These are phyloP conservation scores for Ophiocordyceps sinensis DNA, from an alignment of 2,329 filamentous ascomycete genomes.

Conservation along the genomic window DNA sequence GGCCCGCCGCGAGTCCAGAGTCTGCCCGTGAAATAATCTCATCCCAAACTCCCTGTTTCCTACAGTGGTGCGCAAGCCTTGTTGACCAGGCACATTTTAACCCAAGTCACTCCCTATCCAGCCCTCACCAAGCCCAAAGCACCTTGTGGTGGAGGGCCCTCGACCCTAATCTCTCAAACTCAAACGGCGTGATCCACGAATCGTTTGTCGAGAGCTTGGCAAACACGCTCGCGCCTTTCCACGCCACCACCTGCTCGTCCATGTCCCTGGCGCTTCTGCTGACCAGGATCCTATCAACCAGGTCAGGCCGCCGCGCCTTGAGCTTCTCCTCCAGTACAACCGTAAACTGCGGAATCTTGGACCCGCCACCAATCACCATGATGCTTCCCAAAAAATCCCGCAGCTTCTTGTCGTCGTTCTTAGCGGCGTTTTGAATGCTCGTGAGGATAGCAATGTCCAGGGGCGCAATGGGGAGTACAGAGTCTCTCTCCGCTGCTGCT, in stretches of 20 bases:
- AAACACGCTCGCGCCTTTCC: constrained; percentile 97
- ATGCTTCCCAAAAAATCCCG: constrained; percentile 81
- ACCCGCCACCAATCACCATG: constrained; percentile 79
- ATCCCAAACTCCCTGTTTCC: no score
- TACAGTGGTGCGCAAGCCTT: no score
- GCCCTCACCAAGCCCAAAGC: constrained; percentile 41
- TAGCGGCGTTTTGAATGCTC: constrained; percentile 74
- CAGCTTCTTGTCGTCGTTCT: constrained; percentile 82
- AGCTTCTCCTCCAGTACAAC: constrained; percentile 73
- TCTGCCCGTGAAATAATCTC: no score
- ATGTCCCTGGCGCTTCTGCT: constrained; percentile 73
- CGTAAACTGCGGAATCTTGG: constrained; percentile 67
- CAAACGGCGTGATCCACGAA: constrained; percentile 77
- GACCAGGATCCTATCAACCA: constrained; percentile 46
- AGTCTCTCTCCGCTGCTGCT: constrained; percentile 58
- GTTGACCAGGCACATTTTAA: no score
- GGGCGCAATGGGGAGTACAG: constrained; percentile 66
- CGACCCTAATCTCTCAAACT: constrained; percentile 76
- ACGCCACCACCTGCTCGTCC: constrained; percentile 91
- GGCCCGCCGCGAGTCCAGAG: no score
- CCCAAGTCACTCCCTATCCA: neutral
- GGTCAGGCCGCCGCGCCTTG: constrained; percentile 47
- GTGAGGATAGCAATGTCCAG: constrained; percentile 84
- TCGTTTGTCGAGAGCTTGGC: constrained; percentile 86
- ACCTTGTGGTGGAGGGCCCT: constrained; percentile 76